Base-by-base conservation (phyloP, 495 filamentous ascomycete species). In the Aspergillus sclerotioniger region DNA sequence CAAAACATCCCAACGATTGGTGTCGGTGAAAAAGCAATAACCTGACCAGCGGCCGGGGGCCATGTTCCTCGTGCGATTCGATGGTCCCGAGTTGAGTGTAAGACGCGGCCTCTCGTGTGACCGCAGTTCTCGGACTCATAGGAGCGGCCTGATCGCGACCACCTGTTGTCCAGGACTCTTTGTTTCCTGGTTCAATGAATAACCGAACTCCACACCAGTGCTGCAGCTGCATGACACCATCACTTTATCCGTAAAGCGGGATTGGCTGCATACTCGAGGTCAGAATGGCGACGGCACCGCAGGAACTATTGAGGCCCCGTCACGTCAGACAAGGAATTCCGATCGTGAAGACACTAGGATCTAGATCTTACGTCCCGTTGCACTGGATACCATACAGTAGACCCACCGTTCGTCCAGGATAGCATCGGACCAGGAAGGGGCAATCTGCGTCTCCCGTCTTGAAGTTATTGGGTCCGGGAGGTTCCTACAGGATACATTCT, bases 1-100 rank as follows among this genome's bases (percentile, higher is more conserved):
- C 13, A 15, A 51, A 50, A 19, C 33, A 32, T 6, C 21, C 25
- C 15, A 35, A 45, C 25, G 6, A 21, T 35, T 39, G 39, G 46
- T 37, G 20, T 53, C 21, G 31, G 28, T 29, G 15, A 53, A 50
- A 50, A 50, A 50, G 47, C 47, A 50, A 50, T 6, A 17, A 50
- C n/a, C 6, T 13, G 33, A 10, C 29, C 20, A 31, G 16, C 13
- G 25, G 12, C 9, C 25, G 15, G 12, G 10, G n/a, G 9, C 33
- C 37, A 41, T 6, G 12, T 15, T 0, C 37, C 13, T n/a, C 10
- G n/a, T n/a, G 37, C 5, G 13, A 15, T 12, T 12, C 37, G 5
- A 41, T 41, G 37, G 37, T 41, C 4, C n/a, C 4, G 37, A n/a
- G 13, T 41, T 41, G 10, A 41, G 37, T 15, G 8, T 7, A 41